Evolutionary conservation across 306 rosid genomes (phyloP), one percentile per base, ranked within the genome.

Genomic region (Rosa persica): DNA sequence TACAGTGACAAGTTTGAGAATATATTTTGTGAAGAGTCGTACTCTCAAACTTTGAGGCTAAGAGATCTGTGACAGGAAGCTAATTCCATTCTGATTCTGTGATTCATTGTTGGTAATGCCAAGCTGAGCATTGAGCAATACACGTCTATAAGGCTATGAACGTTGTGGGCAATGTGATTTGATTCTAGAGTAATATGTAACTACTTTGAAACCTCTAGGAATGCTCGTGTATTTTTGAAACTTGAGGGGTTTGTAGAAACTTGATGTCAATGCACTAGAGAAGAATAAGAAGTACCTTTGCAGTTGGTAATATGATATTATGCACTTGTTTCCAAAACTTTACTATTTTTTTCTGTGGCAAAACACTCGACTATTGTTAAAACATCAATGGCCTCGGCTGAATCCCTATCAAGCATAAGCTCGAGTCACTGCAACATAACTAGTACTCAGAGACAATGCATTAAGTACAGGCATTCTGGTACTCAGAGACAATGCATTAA

Each of bases 1-100:
- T 13, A 43, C 34, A 34, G 13, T 30, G 36, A 78, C 71, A 13
- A 30, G 48, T 23, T 80, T 43, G 40, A 34, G 76, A 73, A 48
- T 73, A 80, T 72, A 72, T 47, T 42, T 67, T 65, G 30, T 79
- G 5, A 81, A 23, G 51, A 80, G 74, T 73, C 60, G n/a, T n/a
- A 66, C 61, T 51, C 58, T 6, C 43, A 70, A 61, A 46, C 66
- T 71, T 74, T 43, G 46, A 74, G 51, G 55, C 25, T 1, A 38
- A 44, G 40, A 30, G 55, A 64, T 1, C 65, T 52, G 57, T 47
- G 3, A 42, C 5, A 54, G 27, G 25, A 51, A 47, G 27, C 2
- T 19, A 11, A 38, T 76, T 22, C 38, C 22, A n/a, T 62, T 43
- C 10, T 4, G 39, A 57, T 27, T 2, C 34, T 73, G 3, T 25